Base-by-base conservation (phyloP, 2,329 filamentous ascomycete species). In the Aspergillus thermomutatus region DNA sequence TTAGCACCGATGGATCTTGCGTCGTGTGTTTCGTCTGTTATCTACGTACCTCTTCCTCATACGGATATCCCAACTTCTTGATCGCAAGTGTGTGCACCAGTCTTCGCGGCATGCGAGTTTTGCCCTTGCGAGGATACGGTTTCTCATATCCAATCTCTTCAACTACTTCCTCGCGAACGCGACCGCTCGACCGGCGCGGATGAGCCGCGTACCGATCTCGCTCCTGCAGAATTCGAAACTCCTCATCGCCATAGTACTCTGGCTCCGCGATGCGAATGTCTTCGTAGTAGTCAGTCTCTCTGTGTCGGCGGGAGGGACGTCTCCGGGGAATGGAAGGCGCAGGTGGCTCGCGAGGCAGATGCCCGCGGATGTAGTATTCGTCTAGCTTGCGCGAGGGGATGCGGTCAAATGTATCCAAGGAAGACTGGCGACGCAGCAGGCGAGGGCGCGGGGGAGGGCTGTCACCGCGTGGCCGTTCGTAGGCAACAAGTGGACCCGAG, bases 401-500 rank as follows among this genome's bases (percentile, higher is more conserved):
- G 50, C 92, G 87, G 74, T 97, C 92, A 69, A 91, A 96, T 0
- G 90, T 96, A 72, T 96, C 92, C 41, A 96, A 81, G 52, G 91
- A 96, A 14, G 91, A 96, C 72, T 96, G 92, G 46, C 92, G 85
- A 56, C 92, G 85, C 51, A 94, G 69, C 61, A 92, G 81, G 28
- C 81, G 80, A 2, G 91, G 92, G 48, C 89, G 82, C 34, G 82
- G 80, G 48, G 78, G 77, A 46, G 80, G 75, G 53, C 80, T 75
- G 2, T 82, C 83, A 9, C 83, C 82, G 31, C 83, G 82, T 53
- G 82, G 79, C 56, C 85, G 84, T 52, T 83, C 79, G 48, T 82
- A 84, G 52, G 84, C 82, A 56, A 77, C 82, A 62, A 86, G 73
- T 6, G 82, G 79, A 55, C 80, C 81, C 27, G 80, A 59, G 72